Base-by-base conservation (phyloP, 1,284 basidiomycete species). In the Ganoderma meredithae region DNA sequence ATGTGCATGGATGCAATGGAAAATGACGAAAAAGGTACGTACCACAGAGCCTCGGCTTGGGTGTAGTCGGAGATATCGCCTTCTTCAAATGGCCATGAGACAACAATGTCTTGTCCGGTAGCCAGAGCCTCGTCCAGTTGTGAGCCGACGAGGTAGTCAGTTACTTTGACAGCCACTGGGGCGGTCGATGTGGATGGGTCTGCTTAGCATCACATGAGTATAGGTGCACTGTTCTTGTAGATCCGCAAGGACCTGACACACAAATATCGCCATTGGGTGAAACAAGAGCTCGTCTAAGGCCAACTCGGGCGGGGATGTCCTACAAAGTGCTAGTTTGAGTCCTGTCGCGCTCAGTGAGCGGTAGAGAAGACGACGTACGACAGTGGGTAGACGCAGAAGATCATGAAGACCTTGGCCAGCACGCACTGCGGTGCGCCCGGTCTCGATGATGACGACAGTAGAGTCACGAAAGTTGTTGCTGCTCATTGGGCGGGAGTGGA, bases 11-110 rank as follows among this genome's bases (percentile, higher is more conserved):
- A 66, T 1, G 41, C 1, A 40, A 25, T 22, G 31, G 12, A 15
- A 22, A 27, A 27, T 10, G 22, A 12, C 22, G 36, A 27, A 40
- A 15, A 47, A 13, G 25, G 8, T 10, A 82, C 90, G 72, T 77
- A 96, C 96, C 97, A 95, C 52, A 99, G 83, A 6, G 94, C 96
- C 78, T 97, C 95, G 53, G 95, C 91, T 72, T 96, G 96, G n/a
- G 86, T 87, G 91, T 94, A 98, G 78, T 98, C 94, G 52, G 81
- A 83, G 59, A 96, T 84, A 72, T 88, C 85, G 7, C 90, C 92
- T 39, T 92, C 87, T 66, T 88, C 86, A 76, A 98, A 95, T 0
- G 97, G 96, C 92, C 93, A 96, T 53, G 89, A 93, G 25, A 96
- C 79, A 25, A 88, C 82, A 25, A 96, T 79, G 60, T 93, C 90